Percentiles rank a stretch among this genome's conserved stretches.
These are phyloP conservation scores for Lactarius pseudohatsudake DNA, from an alignment of 768 basidiomycete genomes.

Conservation along the genomic window DNA sequence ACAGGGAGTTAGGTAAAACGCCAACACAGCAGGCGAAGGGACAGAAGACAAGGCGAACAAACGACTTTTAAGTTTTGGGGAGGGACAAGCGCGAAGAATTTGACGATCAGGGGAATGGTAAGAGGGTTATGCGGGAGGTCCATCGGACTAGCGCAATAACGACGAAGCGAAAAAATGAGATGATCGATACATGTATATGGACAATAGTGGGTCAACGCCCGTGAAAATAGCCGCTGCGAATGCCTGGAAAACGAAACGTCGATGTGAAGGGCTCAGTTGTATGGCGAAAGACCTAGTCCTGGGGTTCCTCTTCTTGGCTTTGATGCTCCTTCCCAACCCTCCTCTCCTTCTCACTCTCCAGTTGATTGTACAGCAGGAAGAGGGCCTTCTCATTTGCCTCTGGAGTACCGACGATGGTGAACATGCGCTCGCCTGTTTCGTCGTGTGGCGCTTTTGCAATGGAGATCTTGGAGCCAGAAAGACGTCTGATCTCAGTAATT, in stretches of 20 bases:
- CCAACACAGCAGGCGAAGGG: conserved; percentile 19
- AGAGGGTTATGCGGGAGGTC: conserved; percentile 21
- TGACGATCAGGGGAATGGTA: conserved; percentile 17
- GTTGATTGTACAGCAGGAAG: conserved; percentile 94
- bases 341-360: conserved; percentile 95
- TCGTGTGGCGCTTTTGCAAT: conserved; percentile 99
- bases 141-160: conserved; percentile 23
- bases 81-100: conserved; percentile 18
- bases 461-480: conserved; percentile 96
- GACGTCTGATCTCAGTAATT: conserved; percentile 98
- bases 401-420: conserved; percentile 95
- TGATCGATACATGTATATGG: conserved; percentile 30
- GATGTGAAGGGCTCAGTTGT: conserved; percentile 18
- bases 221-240: conserved; percentile 27
- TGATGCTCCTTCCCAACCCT: conserved; percentile 83
- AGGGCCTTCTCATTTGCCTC: conserved; percentile 98
- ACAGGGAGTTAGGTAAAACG: conserved; percentile 4
- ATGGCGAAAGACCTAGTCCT: conserved; percentile 28
- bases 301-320: conserved; percentile 52
- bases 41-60: conserved; percentile 5
- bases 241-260: conserved; percentile 20
- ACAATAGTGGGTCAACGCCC: conserved; percentile 30
- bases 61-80: conserved; percentile 20
- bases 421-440: conserved; percentile 99
- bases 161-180: conserved; percentile 25